These are phyloP conservation scores for Aphanomyces euteiches DNA, from an alignment of 352 stramenopile genomes.

Conservation along the genomic window DNA sequence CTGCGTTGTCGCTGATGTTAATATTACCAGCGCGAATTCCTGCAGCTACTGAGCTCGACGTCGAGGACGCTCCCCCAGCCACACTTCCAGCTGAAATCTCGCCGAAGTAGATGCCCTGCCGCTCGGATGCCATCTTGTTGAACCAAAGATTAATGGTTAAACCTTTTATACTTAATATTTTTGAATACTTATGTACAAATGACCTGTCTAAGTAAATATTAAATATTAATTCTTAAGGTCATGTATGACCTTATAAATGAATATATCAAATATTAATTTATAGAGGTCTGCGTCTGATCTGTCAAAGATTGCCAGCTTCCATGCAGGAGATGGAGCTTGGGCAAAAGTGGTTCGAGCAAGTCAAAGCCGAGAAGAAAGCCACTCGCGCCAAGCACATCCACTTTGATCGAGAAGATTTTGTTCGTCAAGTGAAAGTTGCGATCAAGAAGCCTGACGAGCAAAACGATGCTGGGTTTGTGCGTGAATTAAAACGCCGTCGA, in stretches of 20 bases:
- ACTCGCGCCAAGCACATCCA: background rate
- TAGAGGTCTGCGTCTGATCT: background rate
- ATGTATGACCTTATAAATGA: background rate
- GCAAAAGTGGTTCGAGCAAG: constrained; percentile 16
- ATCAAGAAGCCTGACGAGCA: constrained; percentile 18
- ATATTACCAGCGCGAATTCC: constrained; percentile 78
- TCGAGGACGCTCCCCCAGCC: constrained; percentile 22
- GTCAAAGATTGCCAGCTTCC: too few relatives aligned
- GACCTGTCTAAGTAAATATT: background rate
- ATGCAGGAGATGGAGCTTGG: background rate
- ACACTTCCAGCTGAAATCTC: constrained; percentile 43
- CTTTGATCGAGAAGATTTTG: constrained; percentile 23
- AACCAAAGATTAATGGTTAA: constrained; percentile 3
- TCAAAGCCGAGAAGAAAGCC: background rate
- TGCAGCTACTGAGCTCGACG: constrained; percentile 48
- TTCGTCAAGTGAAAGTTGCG: constrained; percentile 23
- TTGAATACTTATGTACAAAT: background rate
- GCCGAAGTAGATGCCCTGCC: constrained; percentile 81
- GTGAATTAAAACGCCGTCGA: constrained; percentile 68
- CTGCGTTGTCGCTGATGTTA: constrained; percentile 61
- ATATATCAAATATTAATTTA: constrained; percentile 10
- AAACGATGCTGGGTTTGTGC: constrained; percentile 68
- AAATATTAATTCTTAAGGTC: background rate
- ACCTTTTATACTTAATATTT: constrained; percentile 10
- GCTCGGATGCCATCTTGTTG: constrained; percentile 50